Conservation (phyloP, 345 rosid species). For the Balakata baccata region DNA sequence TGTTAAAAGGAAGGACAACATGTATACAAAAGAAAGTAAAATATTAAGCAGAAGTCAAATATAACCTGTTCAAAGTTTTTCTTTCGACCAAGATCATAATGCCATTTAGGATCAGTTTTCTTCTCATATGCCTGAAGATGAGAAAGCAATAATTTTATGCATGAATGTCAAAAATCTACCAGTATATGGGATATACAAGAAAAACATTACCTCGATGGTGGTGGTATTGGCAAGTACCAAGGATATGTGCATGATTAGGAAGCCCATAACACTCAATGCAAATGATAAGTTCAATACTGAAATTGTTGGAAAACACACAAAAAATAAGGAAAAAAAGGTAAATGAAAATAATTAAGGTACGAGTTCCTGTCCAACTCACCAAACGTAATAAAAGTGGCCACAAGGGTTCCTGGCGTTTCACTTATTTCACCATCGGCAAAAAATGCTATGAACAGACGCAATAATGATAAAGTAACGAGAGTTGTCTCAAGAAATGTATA, state of each 20-base stretch:
- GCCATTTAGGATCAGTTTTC: conserved; percentile 26
- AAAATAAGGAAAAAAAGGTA: background rate
- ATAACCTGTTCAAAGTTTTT: conserved; percentile 32
- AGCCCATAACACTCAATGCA: conserved; percentile 33
- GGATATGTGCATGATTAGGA: conserved; percentile 31
- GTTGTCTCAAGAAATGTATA: conserved; percentile 36
- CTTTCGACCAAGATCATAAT: conserved; percentile 30
- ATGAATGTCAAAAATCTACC: background rate
- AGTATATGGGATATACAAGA: background rate
- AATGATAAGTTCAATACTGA: conserved; percentile 35
- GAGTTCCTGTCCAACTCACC: conserved; percentile 16
- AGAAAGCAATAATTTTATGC: background rate
- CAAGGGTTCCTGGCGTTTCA: conserved; percentile 27
- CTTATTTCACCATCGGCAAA: conserved; percentile 22
- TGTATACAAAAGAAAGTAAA: background rate
- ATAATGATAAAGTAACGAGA: conserved; percentile 25
- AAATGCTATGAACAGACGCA: conserved; percentile 25
- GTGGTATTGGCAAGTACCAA: conserved; percentile 30
- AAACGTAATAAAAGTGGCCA: conserved; percentile 28
- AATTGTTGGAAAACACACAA: background rate
- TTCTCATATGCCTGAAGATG: conserved; percentile 28
- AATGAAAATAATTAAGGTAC: background rate
- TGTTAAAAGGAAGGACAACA: background rate
- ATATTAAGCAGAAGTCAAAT: background rate
- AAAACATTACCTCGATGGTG: conserved; percentile 30